Percentiles rank a stretch among this genome's conserved stretches.
phyloP scores from a whole-genome alignment of 148 eudicot species.

The Fagopyrum homotropicum region DNA sequence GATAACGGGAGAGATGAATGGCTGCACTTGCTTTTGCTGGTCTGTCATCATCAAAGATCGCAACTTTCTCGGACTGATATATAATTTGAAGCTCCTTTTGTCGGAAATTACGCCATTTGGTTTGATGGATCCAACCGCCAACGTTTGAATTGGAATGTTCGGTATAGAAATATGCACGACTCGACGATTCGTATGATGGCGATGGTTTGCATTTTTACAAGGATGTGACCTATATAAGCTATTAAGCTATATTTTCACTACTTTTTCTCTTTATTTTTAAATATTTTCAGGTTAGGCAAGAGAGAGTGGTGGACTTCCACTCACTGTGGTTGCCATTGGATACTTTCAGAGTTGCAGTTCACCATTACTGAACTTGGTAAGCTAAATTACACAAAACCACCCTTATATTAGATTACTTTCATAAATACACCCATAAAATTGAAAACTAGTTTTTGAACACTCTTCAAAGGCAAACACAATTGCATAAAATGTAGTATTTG shows the following conservation, averaged over 20 bases:
- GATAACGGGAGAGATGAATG: conserved; percentile 22
- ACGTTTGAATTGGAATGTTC: neutral
- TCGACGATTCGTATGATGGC: neutral
- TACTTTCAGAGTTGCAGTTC: neutral
- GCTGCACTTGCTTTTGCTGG: conserved; percentile 29
- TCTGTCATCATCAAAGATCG: conserved; percentile 22
- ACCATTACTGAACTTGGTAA: neutral
- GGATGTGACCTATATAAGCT: neutral
- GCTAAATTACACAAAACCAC: no score
- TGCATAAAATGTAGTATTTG: neutral
- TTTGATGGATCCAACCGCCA: neutral
- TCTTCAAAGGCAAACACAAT: neutral
- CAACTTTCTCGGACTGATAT: neutral
- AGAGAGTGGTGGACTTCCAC: conserved; percentile 7
- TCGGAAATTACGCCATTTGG: neutral
- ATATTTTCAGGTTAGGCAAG: neutral
- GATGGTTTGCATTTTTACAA: neutral
- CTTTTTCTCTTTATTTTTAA: neutral
- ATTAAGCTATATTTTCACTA: neutral
- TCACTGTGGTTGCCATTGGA: neutral
- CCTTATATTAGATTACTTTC: no score
- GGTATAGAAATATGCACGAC: neutral
- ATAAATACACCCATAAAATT: no score
- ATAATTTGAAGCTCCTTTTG: neutral
- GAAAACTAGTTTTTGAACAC: no score